Percentiles rank a stretch among this genome's conserved stretches.
These are phyloP conservation scores for Pseudevernia furfuracea DNA, from an alignment of 495 filamentous ascomycete species.

Conservation along the genomic window DNA sequence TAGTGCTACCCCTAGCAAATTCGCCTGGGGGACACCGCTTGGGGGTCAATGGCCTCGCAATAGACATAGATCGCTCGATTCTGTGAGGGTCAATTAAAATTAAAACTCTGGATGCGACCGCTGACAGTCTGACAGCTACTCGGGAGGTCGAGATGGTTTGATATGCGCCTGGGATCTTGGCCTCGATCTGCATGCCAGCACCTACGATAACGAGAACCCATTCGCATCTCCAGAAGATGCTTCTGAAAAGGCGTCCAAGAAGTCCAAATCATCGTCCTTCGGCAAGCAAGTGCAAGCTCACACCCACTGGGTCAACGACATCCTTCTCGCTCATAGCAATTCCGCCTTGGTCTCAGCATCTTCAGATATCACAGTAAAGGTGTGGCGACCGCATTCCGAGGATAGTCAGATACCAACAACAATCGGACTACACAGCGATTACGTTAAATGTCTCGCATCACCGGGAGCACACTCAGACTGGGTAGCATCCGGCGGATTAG, in stretches of 20 bases:
- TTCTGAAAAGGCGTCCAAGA: conserved; percentile 2
- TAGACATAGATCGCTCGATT: conserved; percentile 77
- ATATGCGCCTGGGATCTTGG: conserved; percentile 93
- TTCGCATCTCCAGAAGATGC: conserved; percentile 26
- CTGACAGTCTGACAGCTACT: conserved; percentile 57
- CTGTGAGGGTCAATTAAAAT: conserved; percentile 53
- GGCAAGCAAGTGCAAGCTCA: conserved; percentile 91
- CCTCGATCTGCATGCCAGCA: conserved; percentile 42
- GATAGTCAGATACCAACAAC: conserved; percentile 61
- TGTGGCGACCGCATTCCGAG: conserved; percentile 82
- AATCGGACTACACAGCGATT: conserved; percentile 90
- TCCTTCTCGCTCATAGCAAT: conserved; percentile 76
- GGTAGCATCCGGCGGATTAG: conserved; percentile 94
- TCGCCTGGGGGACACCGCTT: conserved; percentile 84
- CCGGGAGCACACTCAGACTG: conserved; percentile 64
- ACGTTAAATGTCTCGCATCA: conserved; percentile 87
- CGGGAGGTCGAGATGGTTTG: conserved; percentile 88
- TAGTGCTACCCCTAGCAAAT: conserved; percentile 91
- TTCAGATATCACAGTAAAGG: conserved; percentile 87
- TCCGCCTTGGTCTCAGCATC: conserved; percentile 85
- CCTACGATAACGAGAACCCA: conserved; percentile 31
- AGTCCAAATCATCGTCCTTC: conserved; percentile 52
- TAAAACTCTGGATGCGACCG: conserved; percentile 9
- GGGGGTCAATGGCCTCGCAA: conserved; percentile 86
- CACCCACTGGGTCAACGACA: conserved; percentile 98